Conservation (phyloP, 352 stramenopile genomes). For the Sclerospora graminicola region DNA sequence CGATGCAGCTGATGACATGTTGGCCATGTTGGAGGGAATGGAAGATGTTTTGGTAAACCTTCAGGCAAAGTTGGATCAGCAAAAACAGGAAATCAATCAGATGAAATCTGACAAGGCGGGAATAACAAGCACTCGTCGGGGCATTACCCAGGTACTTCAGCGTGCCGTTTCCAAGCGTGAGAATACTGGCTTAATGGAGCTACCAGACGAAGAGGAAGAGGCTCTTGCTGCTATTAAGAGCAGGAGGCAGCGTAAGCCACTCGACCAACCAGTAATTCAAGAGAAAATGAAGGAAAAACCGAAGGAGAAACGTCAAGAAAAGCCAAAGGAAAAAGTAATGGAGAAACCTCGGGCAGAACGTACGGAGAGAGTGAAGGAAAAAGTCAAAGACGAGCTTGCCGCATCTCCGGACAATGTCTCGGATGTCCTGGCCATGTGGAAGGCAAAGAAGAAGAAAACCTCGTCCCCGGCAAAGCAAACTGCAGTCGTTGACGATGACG, state of each 20-base stretch:
- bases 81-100: conserved; percentile 28
- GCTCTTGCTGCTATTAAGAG: conserved; percentile 17
- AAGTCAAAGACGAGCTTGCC: conserved; percentile 8
- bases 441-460: conserved; percentile 30
- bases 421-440: conserved; percentile 36
- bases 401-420: conserved; percentile 25
- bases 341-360: neutral
- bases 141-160: conserved; percentile 19
- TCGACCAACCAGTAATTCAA: conserved; percentile 5
- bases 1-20: conserved; percentile 23
- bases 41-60: conserved; percentile 48
- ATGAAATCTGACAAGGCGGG: conserved; percentile 20
- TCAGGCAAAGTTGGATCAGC: conserved; percentile 35
- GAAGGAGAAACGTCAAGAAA: conserved; percentile 1
- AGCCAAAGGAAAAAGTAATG: neutral
- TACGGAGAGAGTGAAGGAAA: conserved; percentile 5
- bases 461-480: conserved; percentile 8
- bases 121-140: conserved; percentile 9
- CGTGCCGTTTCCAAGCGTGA: conserved; percentile 17
- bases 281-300: conserved; percentile 1
- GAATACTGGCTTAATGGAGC: conserved; percentile 12
- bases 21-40: conserved; percentile 31
- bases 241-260: conserved; percentile 16
- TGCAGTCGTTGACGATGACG: conserved; percentile 5
- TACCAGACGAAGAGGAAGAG: conserved; percentile 21